Conservation (phyloP, 148 eudicot genomes). For the Camellia lanceoleosa region DNA sequence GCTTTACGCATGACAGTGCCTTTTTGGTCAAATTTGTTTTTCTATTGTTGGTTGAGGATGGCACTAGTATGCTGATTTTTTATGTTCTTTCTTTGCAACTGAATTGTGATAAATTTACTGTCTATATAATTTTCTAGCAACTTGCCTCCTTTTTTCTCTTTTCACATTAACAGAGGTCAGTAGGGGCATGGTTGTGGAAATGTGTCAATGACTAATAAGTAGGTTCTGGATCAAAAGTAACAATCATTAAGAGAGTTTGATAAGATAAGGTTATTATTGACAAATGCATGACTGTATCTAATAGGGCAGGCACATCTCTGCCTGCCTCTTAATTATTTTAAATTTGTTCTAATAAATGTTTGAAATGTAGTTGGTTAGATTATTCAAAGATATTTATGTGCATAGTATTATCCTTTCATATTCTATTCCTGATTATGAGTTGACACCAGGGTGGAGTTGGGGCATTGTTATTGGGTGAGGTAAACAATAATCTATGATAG, state of each 20-base stretch:
- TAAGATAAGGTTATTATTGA: neutral
- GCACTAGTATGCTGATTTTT: neutral
- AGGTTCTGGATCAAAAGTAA: neutral
- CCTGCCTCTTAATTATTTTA: neutral
- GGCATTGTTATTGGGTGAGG: neutral
- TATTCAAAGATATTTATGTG: neutral
- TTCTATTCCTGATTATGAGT: neutral
- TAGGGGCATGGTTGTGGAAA: constrained; percentile 3
- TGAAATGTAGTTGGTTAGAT: neutral
- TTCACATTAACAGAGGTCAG: neutral
- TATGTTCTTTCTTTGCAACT: no score
- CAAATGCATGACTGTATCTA: neutral
- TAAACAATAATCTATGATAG: neutral
- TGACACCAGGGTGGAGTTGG: neutral
- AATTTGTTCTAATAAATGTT: neutral
- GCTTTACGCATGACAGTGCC: neutral
- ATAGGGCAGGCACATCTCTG: neutral
- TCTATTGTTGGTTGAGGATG: neutral
- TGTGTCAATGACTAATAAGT: neutral
- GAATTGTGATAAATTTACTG: neutral
- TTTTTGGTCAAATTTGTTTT: neutral
- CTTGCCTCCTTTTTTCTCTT: neutral
- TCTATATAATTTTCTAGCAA: neutral
- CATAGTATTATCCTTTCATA: neutral
- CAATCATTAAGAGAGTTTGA: neutral